Evolutionary conservation across 495 filamentous ascomycete species (phyloP).

Genomic region (Aspergillus nanangensis): DNA sequence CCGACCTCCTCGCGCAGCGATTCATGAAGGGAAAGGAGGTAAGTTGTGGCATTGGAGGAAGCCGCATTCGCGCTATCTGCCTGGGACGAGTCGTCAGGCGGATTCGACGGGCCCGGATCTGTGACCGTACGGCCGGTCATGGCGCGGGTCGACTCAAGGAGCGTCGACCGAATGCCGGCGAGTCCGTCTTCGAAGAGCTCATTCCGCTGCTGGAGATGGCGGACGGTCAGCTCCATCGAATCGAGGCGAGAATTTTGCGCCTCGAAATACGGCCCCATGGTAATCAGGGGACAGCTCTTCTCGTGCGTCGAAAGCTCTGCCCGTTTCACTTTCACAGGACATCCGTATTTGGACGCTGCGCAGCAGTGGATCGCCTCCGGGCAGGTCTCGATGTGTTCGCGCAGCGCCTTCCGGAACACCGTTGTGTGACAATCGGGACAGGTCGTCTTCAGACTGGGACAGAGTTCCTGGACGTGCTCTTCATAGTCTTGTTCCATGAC

Average conservation of each 20-base stretch:
- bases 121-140: constrained; percentile 5
- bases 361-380: constrained; percentile 51
- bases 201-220: constrained; percentile 52
- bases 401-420: constrained; percentile 44
- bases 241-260: constrained; percentile 53
- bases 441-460: constrained; percentile 40
- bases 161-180: constrained; percentile 39
- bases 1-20: constrained; percentile 61
- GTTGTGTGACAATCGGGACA: constrained; percentile 52
- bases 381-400: constrained; percentile 48
- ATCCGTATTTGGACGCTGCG: constrained; percentile 53
- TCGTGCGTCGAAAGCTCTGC: constrained; percentile 48
- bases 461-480: constrained; percentile 46
- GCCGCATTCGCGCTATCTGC: constrained; percentile 19
- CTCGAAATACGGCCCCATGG: constrained; percentile 54
- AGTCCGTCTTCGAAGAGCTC: constrained; percentile 55
- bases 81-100: constrained; percentile 5
- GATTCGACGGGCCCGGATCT: constrained; percentile 1
- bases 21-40: constrained; percentile 64
- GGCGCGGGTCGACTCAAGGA: constrained; percentile 32
- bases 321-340: constrained; percentile 46
- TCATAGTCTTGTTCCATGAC: constrained; percentile 58
- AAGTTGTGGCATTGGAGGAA: constrained; percentile 44
- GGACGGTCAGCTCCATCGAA: constrained; percentile 51
- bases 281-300: constrained; percentile 51